Evolutionary conservation across 495 filamentous ascomycete genomes (phyloP), one percentile per base, ranked within the genome.

Genomic region (Glutinoglossum americanum): DNA sequence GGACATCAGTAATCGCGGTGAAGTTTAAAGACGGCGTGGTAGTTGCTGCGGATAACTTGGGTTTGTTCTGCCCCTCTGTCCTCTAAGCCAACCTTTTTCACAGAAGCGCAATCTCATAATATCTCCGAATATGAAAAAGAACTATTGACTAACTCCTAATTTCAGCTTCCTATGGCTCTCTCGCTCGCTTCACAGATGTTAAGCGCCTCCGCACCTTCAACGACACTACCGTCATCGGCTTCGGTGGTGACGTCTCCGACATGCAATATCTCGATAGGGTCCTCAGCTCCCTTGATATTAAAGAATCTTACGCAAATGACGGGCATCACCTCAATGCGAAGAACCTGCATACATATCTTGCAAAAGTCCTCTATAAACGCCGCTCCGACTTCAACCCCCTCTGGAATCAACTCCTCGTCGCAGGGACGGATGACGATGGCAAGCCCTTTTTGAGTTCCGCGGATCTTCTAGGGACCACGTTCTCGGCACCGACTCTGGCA

Each of bases 211-310:
- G 84, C 60, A 74, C 79, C 59, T 97, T 98, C 71, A 82, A 81
- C 70, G 76, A 80, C 62, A 69, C 73, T 44, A 81, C 84, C 28
- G 71, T 96, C 57, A 70, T 97, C 66, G 84, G 87, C 60, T 90
- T 94, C 74, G 83, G 88, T 69, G 86, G 93, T 70, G 84, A 97
- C 73, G 86, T 98, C 56, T 89, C 84, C 60, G 92, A 98, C 74
- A 97, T 98, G 92, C 92, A 98, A 73, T 87, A 89, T 71, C 81
- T 98, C 26, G 84, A 94, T 76, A 86, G 92, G 56, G 78, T 93
- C 59, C 80, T 98, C 59, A 80, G 77, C 64, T 82, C 85, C 57
- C 82, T 97, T 62, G 80, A 83, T 67, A 87, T 89, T 73, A 76
- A 82, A 67, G 92, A 97, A 73, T 85, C 87, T 59, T 96, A 98